These are phyloP conservation scores for Capsicum rhomboideum DNA, from an alignment of 257 asterid genomes.

Conservation along the genomic window DNA sequence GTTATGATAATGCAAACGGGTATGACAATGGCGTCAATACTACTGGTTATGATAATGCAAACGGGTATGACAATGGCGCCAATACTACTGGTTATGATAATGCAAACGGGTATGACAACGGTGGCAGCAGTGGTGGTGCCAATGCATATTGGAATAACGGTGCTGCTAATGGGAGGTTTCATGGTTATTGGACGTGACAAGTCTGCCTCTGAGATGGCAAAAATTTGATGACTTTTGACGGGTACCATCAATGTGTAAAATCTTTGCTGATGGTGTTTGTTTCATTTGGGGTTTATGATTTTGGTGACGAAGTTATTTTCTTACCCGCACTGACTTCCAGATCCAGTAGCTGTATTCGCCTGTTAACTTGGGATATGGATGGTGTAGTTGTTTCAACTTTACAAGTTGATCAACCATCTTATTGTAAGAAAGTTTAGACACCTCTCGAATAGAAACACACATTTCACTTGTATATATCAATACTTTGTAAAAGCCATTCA, in stretches of 20 bases:
- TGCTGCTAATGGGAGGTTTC: constrained; percentile 52
- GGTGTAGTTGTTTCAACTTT: background rate
- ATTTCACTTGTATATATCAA: background rate
- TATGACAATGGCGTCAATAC: constrained; percentile 29
- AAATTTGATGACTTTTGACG: background rate
- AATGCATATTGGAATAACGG: constrained; percentile 21
- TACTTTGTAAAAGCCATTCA: background rate
- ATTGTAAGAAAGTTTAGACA: background rate
- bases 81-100: constrained; percentile 30
- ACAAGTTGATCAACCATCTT: background rate
- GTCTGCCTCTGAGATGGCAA: constrained; percentile 3
- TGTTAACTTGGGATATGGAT: background rate
- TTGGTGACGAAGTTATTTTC: background rate
- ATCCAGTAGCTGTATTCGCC: background rate
- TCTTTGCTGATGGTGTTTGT: background rate
- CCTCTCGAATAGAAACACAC: background rate
- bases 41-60: constrained; percentile 40
- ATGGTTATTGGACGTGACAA: constrained; percentile 68
- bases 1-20: constrained; percentile 30
- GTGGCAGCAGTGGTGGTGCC: background rate
- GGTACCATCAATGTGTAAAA: background rate
- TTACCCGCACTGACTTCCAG: background rate
- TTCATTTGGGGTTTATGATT: background rate
- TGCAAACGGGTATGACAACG: constrained; percentile 48
- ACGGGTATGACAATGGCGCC: constrained; percentile 48